These are phyloP conservation scores for Capsella rubella DNA, from an alignment of 441 rosid species.

Conservation along the genomic window DNA sequence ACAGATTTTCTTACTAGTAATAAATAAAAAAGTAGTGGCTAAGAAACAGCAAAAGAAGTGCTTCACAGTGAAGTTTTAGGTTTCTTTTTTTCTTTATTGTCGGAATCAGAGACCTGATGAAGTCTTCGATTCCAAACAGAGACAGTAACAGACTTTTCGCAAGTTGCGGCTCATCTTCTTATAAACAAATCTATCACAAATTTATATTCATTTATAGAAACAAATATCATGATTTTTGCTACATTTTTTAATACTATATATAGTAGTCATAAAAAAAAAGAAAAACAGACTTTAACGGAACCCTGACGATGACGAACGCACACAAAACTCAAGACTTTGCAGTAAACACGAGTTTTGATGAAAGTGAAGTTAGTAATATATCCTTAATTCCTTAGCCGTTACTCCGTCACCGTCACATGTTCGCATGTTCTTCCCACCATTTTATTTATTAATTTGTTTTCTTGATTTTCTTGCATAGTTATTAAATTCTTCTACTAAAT, in stretches of 20 bases:
- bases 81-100: conserved; percentile 29
- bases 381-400: conserved; percentile 24
- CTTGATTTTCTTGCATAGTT: conserved; percentile 3
- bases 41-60: conserved; percentile 16
- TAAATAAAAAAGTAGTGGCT: conserved; percentile 1
- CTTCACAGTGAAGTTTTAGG: conserved; percentile 36
- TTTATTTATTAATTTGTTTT: not conserved
- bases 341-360: conserved; percentile 2
- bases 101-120: conserved; percentile 39
- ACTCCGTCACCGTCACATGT: conserved; percentile 40
- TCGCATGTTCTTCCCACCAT: conserved; percentile 35
- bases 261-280: too few species aligned
- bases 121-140: conserved; percentile 36
- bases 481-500: conserved; percentile 1
- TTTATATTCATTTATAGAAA: not conserved
- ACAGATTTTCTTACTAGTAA: not conserved
- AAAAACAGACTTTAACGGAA: conserved; percentile 35
- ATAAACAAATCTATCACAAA: not conserved
- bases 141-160: conserved; percentile 36
- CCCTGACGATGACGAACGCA: conserved; percentile 36
- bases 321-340: not conserved
- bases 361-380: not conserved
- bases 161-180: conserved; percentile 36
- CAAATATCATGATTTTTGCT: conserved; percentile 9
- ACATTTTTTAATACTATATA: not conserved